phyloP scores from a whole-genome alignment of 192 early-diverging fungal genomes.

The Podila verticillata region DNA sequence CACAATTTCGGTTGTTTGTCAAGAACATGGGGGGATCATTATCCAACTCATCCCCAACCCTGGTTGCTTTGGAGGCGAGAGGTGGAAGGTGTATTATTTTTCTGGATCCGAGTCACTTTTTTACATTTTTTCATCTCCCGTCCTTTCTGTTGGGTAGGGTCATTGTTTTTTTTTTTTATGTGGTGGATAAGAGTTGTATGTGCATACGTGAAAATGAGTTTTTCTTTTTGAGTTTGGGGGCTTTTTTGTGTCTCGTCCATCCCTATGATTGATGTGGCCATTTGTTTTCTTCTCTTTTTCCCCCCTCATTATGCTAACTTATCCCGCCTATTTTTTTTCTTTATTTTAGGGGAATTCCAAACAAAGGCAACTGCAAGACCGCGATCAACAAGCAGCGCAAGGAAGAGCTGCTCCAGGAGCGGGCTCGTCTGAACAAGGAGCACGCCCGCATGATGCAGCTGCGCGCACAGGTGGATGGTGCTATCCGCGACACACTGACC shows the following conservation, averaged over 20 bases:
- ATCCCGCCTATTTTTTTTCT: background rate
- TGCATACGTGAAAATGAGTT: background rate
- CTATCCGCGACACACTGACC: constrained; percentile 33
- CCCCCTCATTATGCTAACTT: constrained; percentile 2
- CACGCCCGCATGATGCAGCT: constrained; percentile 19
- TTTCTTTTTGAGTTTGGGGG: constrained; percentile 7
- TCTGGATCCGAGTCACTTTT: constrained; percentile 1
- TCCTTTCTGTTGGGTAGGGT: background rate
- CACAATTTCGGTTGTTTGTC: too few relatives aligned
- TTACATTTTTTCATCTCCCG: constrained; percentile 2
- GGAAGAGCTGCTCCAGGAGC: constrained; percentile 36
- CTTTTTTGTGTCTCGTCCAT: background rate
- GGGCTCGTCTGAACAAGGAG: constrained; percentile 21
- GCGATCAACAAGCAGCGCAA: constrained; percentile 30
- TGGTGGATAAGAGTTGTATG: background rate
- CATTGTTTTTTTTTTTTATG: background rate
- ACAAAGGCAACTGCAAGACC: constrained; percentile 19
- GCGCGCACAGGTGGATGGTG: constrained; percentile 28
- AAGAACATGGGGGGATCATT: too few relatives aligned
- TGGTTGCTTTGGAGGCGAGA: background rate
- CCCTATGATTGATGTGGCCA: background rate
- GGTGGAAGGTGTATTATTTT: background rate
- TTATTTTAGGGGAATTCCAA: constrained; percentile 32
- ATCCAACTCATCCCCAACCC: too few relatives aligned
- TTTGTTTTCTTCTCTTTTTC: constrained; percentile 1